These are phyloP conservation scores for Plectranthus barbatus DNA, from an alignment of 257 asterid genomes.

Conservation along the genomic window DNA sequence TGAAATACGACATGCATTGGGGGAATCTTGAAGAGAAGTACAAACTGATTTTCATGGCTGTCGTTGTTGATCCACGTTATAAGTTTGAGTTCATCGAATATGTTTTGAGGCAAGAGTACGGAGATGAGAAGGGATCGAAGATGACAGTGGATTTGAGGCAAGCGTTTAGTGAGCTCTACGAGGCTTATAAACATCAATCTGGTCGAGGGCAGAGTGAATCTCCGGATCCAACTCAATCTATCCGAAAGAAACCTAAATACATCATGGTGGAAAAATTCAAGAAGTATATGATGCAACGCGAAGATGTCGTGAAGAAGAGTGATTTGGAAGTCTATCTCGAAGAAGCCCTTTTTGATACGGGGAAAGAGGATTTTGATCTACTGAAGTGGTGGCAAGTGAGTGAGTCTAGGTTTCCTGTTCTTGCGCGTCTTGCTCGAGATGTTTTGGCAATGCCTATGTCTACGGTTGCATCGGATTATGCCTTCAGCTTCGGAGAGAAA, in stretches of 20 bases:
- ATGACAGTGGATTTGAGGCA: background rate
- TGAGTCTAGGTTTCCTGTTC: background rate
- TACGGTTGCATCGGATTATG: background rate
- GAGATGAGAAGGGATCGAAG: background rate
- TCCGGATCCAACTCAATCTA: no score
- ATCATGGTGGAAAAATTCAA: background rate
- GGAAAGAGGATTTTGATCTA: background rate
- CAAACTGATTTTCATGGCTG: background rate
- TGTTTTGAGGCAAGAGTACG: background rate
- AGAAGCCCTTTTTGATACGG: background rate
- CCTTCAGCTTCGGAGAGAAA: background rate
- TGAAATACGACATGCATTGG: background rate
- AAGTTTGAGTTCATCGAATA: no score
- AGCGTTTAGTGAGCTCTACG: background rate
- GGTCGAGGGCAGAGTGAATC: background rate
- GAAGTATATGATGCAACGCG: background rate
- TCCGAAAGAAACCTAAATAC: background rate
- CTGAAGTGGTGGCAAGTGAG: background rate
- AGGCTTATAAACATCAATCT: no score
- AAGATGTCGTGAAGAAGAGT: background rate
- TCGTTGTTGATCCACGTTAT: background rate
- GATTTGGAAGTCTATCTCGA: background rate
- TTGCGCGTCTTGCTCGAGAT: background rate
- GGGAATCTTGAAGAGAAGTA: background rate
- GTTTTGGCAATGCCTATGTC: background rate